A percentile compares a stretch with the other conserved stretches of the same genome.
These are phyloP conservation scores for Anthoceros angustus DNA, from an alignment of 225 moss, liverwort and hornwort genomes.

Conservation along the genomic window DNA sequence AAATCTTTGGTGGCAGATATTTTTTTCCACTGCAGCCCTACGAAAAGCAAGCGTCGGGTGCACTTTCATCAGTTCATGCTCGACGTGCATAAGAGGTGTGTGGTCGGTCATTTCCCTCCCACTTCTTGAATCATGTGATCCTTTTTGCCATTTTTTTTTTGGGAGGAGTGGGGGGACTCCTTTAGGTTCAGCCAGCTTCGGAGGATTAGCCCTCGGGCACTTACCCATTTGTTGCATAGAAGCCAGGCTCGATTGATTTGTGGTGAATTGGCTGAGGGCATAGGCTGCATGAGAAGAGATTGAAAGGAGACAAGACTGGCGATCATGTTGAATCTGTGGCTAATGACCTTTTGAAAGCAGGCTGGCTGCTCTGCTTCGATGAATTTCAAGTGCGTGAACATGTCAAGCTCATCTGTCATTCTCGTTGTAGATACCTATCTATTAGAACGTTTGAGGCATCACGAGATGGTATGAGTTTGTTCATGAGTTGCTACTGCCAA, in stretches of 20 bases:
- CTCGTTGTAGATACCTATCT: neutral
- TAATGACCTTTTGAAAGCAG: conserved; percentile 38
- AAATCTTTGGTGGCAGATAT: conserved; percentile 64
- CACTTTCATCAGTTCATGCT: conserved; percentile 77
- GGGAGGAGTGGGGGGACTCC: neutral
- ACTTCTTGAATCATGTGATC: neutral
- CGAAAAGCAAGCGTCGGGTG: conserved; percentile 56
- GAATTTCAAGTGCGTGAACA: conserved; percentile 51
- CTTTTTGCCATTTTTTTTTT: neutral
- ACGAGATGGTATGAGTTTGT: no score
- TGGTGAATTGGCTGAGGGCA: neutral
- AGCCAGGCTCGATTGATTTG: neutral
- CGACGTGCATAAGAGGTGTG: conserved; percentile 59
- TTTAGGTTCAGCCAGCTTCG: neutral
- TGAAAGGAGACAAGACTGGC: conserved; percentile 18
- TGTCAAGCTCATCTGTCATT: neutral
- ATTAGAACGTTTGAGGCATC: no score
- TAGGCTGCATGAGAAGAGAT: conserved; percentile 16
- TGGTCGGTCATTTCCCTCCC: neutral
- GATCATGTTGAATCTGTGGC: conserved; percentile 46
- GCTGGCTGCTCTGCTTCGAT: conserved; percentile 74
- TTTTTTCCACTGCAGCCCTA: conserved; percentile 58
- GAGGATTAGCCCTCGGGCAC: conserved; percentile 3
- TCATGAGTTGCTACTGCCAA: no score
- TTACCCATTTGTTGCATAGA: neutral